phyloP scores from a whole-genome alignment of 345 rosid species.

The Leavenworthia alabamica region DNA sequence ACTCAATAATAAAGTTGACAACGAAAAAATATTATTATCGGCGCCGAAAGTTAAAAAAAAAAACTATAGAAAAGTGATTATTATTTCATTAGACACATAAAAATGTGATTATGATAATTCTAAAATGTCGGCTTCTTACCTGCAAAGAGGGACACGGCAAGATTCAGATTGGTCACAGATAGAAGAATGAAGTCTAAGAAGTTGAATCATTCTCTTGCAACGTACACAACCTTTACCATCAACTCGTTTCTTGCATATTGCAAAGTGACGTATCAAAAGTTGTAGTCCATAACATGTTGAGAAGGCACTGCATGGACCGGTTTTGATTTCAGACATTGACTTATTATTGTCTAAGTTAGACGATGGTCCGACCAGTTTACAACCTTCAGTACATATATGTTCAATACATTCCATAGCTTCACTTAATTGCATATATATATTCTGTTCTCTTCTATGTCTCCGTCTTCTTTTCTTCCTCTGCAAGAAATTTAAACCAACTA shows the following conservation, averaged over 20 bases:
- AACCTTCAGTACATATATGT: slow-evolving; percentile 87
- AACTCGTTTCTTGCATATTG: slow-evolving; percentile 48
- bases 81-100: no score
- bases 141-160: slow-evolving; percentile 90
- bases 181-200: slow-evolving; percentile 72
- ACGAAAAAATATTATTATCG: background rate
- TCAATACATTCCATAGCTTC: slow-evolving; percentile 88
- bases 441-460: slow-evolving; percentile 53
- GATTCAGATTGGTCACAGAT: slow-evolving; percentile 58
- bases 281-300: slow-evolving; percentile 71
- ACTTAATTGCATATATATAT: slow-evolving; percentile 52
- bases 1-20: slow-evolving; percentile 18
- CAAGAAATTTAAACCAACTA: background rate
- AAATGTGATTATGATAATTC: background rate
- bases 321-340: slow-evolving; percentile 14
- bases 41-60: slow-evolving; percentile 20
- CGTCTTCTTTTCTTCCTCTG: slow-evolving; percentile 69
- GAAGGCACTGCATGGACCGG: slow-evolving; percentile 49
- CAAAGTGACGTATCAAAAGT: slow-evolving; percentile 65
- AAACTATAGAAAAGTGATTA: no score
- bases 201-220: slow-evolving; percentile 89
- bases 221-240: slow-evolving; percentile 56
- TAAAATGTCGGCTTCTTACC: slow-evolving; percentile 38
- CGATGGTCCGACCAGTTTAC: slow-evolving; percentile 63
- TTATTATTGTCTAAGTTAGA: slow-evolving; percentile 19